A percentile compares a stretch with the other conserved stretches of the same genome.
phyloP scores from a whole-genome alignment of 805 yeast genomes.

The Candida quercuum region DNA sequence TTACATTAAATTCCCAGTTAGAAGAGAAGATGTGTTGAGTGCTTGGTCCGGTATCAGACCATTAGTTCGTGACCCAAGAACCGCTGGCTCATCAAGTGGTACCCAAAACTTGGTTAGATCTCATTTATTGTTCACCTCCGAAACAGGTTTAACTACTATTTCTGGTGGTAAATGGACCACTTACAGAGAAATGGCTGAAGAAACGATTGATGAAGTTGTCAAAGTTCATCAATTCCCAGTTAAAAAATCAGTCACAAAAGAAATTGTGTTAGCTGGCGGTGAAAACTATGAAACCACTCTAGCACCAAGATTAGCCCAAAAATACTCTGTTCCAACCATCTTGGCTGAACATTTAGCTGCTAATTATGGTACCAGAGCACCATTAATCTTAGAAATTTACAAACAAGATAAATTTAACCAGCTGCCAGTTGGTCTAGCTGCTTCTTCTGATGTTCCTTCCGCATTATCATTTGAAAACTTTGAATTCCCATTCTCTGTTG shows the following conservation, averaged over 20 bases:
- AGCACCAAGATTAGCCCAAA: conserved; percentile 75
- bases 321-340: conserved; percentile 62
- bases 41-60: conserved; percentile 99
- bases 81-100: conserved; percentile 34
- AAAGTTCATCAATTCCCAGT: conserved; percentile 39
- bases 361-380: conserved; percentile 89
- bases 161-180: conserved; percentile 99
- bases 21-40: conserved; percentile 84
- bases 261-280: conserved; percentile 68
- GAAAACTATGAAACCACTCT: conserved; percentile 71
- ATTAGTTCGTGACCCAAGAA: conserved; percentile 76
- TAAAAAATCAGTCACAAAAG: conserved; percentile 35
- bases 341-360: conserved; percentile 78
- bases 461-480: conserved; percentile 42
- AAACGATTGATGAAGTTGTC: conserved; percentile 74
- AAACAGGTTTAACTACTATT: conserved; percentile 76
- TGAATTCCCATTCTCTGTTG: conserved; percentile 84
- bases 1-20: conserved; percentile 82
- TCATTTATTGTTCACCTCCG: conserved; percentile 71
- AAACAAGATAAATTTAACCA: conserved; percentile 47
- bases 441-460: conserved; percentile 16
- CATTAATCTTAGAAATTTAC: conserved; percentile 60
- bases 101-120: conserved; percentile 91
- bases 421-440: conserved; percentile 61
- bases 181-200: conserved; percentile 96